Evolutionary conservation across 164 flowering plant species (phyloP).

Genomic region (Chimonanthus salicifolius): DNA sequence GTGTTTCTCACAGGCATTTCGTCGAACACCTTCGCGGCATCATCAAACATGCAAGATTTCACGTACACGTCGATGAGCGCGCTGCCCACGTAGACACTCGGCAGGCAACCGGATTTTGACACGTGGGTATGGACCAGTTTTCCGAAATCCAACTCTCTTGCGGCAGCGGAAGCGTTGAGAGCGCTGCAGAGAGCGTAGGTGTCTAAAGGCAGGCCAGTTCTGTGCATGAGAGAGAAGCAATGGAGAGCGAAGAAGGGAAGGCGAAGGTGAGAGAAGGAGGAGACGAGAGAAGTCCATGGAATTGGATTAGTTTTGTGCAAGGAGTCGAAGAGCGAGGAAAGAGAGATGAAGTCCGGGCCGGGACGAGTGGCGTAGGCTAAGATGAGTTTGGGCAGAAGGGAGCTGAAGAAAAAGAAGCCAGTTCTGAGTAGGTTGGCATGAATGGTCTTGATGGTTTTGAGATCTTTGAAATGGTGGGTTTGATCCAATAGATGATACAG

Average conservation of each 20-base stretch:
- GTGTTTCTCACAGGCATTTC: slow-evolving; percentile 70
- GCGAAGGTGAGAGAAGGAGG: slow-evolving; percentile 43
- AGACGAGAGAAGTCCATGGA: slow-evolving; percentile 46
- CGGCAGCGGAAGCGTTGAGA: slow-evolving; percentile 17
- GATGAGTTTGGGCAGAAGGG: slow-evolving; percentile 36
- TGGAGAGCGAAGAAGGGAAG: slow-evolving; percentile 33
- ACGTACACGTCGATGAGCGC: slow-evolving; percentile 52
- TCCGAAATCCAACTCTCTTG: slow-evolving; percentile 27
- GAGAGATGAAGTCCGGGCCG: slow-evolving; percentile 13
- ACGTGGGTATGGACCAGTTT: slow-evolving; percentile 42
- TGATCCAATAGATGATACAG: slow-evolving; percentile 20
- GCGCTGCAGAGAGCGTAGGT: slow-evolving; percentile 25
- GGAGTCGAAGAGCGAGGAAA: slow-evolving; percentile 36
- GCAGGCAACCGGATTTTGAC: slow-evolving; percentile 46
- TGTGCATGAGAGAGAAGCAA: slow-evolving; percentile 52
- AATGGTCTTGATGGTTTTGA: slow-evolving; percentile 31
- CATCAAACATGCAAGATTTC: slow-evolving; percentile 24
- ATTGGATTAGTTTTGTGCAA: slow-evolving; percentile 34
- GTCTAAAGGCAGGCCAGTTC: slow-evolving; percentile 36
- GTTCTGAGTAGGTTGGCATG: slow-evolving; percentile 41
- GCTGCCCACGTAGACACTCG: slow-evolving; percentile 64
- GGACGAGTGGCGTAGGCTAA: slow-evolving; percentile 36
- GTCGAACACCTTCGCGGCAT: slow-evolving; percentile 53
- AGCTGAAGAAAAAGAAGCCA: slow-evolving; percentile 26
- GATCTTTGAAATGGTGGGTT: slow-evolving; percentile 29